Base-by-base conservation (phyloP, 1,139 yeast species). In the Saccharomyces hybrid region DNA sequence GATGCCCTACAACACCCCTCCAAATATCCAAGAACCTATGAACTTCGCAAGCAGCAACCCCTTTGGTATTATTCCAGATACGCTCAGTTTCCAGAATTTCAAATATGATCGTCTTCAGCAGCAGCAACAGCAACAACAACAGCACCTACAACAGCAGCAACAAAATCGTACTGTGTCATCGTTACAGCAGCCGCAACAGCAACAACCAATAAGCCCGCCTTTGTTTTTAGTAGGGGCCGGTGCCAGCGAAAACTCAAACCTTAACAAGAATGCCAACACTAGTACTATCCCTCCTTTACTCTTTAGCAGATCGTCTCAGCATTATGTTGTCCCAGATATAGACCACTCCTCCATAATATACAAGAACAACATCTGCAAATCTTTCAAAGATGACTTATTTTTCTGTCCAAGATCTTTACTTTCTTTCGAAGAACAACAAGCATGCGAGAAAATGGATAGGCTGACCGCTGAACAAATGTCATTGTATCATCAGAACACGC, bases 321-420 rank as follows among this genome's bases (percentile, higher is more conserved):
- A 38, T 38, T 38, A 38, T 20, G 25, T 20, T 4, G 25, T 38
- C 25, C 44, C 44, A 3, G 44, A 38, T 20, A 38, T 38, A 57
- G 16, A 56, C 54, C 25, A 55, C 54, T 16, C 51, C 49, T 49
- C 68, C 16, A 47, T 61, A 46, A 55, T 57, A 34, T 55, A 54
- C 52, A 60, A 59, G 55, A 61, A 61, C 51, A 56, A 59, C 49
- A 61, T 62, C 50, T 60, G 65, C 57, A 63, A 62, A 53, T 62
- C 65, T 25, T 62, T 62, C 51, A 64, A 63, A 38, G 71, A 62
- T 63, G 58, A 68, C 61, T 44, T 66, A 58, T 53, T 66, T 52
- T 60, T 62, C 64, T 55, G 67, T 58, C 64, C 67, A 51, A 55
- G 67, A 53, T 50, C 60, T 38, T 57, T 61, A 56, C 53, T 62